Percentiles rank a stretch among this genome's conserved stretches.
Evolutionary conservation across 345 rosid genomes (phyloP).

Genomic region (Citrus cavaleriei): DNA sequence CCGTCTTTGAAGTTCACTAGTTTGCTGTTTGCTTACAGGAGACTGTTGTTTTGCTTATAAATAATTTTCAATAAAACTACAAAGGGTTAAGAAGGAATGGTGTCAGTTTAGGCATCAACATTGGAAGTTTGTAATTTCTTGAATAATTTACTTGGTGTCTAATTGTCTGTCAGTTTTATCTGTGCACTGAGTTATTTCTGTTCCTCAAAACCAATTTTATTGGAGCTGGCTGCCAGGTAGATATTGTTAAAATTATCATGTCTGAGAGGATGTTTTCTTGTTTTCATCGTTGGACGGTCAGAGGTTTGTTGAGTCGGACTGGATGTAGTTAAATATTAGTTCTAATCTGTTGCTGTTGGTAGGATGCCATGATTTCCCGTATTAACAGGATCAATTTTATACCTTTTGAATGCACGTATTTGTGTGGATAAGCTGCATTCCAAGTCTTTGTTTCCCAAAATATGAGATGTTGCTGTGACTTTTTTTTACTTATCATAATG

Average conservation of each 20-base stretch:
- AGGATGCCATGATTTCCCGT: conserved; percentile 2
- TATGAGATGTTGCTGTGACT: neutral
- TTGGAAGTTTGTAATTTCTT: neutral
- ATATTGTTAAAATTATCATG: neutral
- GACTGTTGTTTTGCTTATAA: neutral
- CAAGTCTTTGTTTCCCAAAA: neutral
- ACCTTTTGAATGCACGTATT: neutral
- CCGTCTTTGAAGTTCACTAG: neutral
- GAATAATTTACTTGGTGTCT: neutral
- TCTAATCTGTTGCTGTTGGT: neutral
- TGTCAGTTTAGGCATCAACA: neutral
- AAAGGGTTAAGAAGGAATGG: neutral
- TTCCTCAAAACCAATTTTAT: neutral
- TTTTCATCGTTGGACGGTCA: neutral
- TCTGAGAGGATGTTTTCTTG: neutral
- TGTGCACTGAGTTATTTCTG: no score
- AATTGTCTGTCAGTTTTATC: neutral
- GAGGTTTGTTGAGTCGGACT: no score
- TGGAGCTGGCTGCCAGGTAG: neutral
- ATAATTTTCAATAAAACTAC: neutral
- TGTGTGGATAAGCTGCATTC: neutral
- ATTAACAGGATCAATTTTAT: neutral
- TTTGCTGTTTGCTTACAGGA: neutral
- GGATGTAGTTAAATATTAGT: neutral
- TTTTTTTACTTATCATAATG: neutral